phyloP scores from a whole-genome alignment of 768 basidiomycete genomes.

The Pisolithus microcarpus region DNA sequence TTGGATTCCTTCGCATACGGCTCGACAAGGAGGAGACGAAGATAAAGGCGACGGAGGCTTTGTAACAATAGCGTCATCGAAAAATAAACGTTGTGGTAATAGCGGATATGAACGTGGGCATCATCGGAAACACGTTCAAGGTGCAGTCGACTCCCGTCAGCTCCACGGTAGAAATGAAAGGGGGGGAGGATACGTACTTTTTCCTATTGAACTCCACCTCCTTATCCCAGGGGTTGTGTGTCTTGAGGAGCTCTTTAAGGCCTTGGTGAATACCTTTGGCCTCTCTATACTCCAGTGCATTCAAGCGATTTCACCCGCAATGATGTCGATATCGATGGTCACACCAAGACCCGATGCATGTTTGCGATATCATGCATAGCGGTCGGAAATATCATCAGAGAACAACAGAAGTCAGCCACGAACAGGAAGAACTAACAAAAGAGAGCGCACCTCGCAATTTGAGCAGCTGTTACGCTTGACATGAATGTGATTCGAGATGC shows the following conservation, averaged over 20 bases:
- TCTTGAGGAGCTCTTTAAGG: conserved; percentile 69
- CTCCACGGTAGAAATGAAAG: conserved; percentile 1
- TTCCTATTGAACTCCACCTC: conserved; percentile 84
- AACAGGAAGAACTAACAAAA: neutral
- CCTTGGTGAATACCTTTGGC: conserved; percentile 68
- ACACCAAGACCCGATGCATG: neutral
- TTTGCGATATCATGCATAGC: neutral
- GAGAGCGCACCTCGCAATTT: conserved; percentile 29
- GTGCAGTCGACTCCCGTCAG: neutral
- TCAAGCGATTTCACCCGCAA: neutral
- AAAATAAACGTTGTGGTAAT: conserved; percentile 1
- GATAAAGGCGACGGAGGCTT: conserved; percentile 65
- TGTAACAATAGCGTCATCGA: conserved; percentile 4
- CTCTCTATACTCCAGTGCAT: conserved; percentile 45
- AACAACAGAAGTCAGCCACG: neutral
- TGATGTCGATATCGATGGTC: neutral
- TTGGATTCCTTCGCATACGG: conserved; percentile 68
- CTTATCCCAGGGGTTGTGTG: conserved; percentile 72
- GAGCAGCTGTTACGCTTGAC: conserved; percentile 30
- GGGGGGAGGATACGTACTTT: conserved; percentile 48
- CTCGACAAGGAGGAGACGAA: conserved; percentile 60
- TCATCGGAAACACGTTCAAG: too few species aligned
- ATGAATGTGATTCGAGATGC: neutral
- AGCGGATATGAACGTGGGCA: too few species aligned
- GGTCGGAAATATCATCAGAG: neutral